These are phyloP conservation scores for Nakazawaea wickerhamii DNA, from an alignment of 805 yeast species.

Conservation along the genomic window DNA sequence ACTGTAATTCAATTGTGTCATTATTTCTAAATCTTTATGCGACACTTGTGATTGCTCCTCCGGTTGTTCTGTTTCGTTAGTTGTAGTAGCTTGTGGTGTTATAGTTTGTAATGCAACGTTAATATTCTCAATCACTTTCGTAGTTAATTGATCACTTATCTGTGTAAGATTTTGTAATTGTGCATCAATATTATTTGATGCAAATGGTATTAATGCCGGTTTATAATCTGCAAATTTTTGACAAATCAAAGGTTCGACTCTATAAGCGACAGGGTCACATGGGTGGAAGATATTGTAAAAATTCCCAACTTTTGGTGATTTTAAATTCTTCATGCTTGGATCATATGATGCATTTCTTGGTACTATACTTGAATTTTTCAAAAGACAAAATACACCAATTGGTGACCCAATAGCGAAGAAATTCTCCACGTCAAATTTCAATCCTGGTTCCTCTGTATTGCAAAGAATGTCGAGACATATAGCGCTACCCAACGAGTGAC, in stretches of 20 bases:
- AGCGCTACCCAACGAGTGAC: constrained; percentile 90
- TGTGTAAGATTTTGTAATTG: constrained; percentile 32
- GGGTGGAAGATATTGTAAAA: constrained; percentile 83
- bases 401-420: constrained; percentile 88
- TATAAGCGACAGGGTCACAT: constrained; percentile 86
- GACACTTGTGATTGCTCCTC: constrained; percentile 20
- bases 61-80: constrained; percentile 13
- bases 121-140: constrained; percentile 18
- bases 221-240: constrained; percentile 40
- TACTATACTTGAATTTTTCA: constrained; percentile 57
- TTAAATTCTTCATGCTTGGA: constrained; percentile 13
- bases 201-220: constrained; percentile 57
- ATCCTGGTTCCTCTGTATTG: too few species aligned
- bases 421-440: constrained; percentile 69
- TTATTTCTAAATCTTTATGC: constrained; percentile 25
- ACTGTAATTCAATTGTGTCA: constrained; percentile 52
- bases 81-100: constrained; percentile 1
- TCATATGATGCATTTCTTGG: constrained; percentile 26
- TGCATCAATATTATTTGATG: constrained; percentile 45
- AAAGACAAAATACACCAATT: constrained; percentile 75
- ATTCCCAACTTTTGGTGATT: constrained; percentile 56
- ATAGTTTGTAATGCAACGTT: constrained; percentile 8
- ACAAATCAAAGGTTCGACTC: constrained; percentile 79
- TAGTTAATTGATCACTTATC: constrained; percentile 37
- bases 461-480: constrained; percentile 72